These are phyloP conservation scores for Tetradesmus lagerheimii DNA, from an alignment of 139 green algal genomes.

Conservation along the genomic window DNA sequence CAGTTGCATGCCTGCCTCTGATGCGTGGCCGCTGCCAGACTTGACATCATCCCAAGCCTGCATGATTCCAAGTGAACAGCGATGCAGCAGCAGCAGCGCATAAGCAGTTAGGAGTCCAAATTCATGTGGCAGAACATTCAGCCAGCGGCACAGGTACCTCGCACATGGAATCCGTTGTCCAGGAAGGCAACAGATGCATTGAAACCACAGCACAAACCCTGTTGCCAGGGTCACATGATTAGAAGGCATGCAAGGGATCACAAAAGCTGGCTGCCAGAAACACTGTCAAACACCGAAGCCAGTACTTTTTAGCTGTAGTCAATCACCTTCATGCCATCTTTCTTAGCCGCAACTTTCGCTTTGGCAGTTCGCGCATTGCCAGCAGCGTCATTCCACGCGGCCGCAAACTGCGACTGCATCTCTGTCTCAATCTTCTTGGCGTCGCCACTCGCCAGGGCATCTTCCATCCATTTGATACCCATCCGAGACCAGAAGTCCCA, in stretches of 20 bases:
- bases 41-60: slow-evolving; percentile 38
- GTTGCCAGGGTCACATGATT: too few species aligned
- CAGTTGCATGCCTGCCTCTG: slow-evolving; percentile 61
- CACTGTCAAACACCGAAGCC: too few species aligned
- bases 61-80: not conserved
- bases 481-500: slow-evolving; percentile 52
- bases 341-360: slow-evolving; percentile 37
- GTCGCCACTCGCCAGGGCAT: not conserved
- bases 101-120: too few species aligned
- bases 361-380: not conserved
- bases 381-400: slow-evolving; percentile 21
- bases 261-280: too few species aligned
- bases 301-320: too few species aligned
- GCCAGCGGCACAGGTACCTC: too few species aligned
- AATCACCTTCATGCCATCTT: not conserved
- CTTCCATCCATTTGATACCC: not conserved
- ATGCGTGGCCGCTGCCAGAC: slow-evolving; percentile 6
- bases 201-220: too few species aligned
- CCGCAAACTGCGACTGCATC: slow-evolving; percentile 45
- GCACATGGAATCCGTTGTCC: too few species aligned
- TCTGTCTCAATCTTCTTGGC: not conserved
- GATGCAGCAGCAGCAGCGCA: not conserved
- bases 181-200: too few species aligned
- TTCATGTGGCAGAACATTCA: too few species aligned
- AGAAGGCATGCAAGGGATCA: too few species aligned